These are phyloP conservation scores for Rhizopogon salebrosus DNA, from an alignment of 768 basidiomycete species.

Conservation along the genomic window DNA sequence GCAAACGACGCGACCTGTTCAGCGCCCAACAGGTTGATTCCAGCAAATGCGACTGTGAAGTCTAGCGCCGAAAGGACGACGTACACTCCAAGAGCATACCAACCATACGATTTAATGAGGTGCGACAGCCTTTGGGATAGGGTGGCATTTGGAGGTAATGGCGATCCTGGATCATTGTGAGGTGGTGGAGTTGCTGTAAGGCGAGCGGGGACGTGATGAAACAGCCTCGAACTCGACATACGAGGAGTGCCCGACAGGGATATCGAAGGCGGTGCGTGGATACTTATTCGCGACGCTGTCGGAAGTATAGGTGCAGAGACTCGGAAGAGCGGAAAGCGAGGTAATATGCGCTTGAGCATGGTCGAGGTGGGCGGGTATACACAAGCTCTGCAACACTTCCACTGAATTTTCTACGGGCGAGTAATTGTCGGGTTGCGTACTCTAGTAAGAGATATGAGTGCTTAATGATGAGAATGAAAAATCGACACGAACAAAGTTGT, in stretches of 20 bases:
- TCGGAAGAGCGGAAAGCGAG: constrained; percentile 43
- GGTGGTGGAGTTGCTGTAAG: constrained; percentile 31
- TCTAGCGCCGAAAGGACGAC: constrained; percentile 67
- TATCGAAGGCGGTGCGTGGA: constrained; percentile 23
- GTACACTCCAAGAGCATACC: constrained; percentile 95
- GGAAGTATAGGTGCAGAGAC: constrained; percentile 46
- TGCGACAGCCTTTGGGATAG: constrained; percentile 71
- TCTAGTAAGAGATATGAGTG: not conserved
- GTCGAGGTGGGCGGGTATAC: not conserved
- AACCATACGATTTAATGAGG: constrained; percentile 89
- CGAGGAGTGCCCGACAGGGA: constrained; percentile 25
- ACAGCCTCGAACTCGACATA: constrained; percentile 36
- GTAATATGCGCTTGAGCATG: constrained; percentile 37
- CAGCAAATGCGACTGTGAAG: constrained; percentile 78
- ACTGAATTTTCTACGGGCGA: not conserved
- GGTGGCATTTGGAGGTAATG: constrained; percentile 44
- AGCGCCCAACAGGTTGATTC: constrained; percentile 83
- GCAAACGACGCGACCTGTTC: constrained; percentile 80
- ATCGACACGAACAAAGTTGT: not conserved
- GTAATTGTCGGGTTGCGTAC: not conserved
- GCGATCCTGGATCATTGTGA: constrained; percentile 6
- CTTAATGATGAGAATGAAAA: not conserved
- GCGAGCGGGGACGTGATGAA: constrained; percentile 45
- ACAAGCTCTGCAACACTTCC: not conserved
- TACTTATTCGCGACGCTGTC: constrained; percentile 34